A percentile compares a stretch with the other conserved stretches of the same genome.
These are phyloP conservation scores for Trametes punicea DNA, from an alignment of 768 basidiomycete genomes.

Conservation along the genomic window DNA sequence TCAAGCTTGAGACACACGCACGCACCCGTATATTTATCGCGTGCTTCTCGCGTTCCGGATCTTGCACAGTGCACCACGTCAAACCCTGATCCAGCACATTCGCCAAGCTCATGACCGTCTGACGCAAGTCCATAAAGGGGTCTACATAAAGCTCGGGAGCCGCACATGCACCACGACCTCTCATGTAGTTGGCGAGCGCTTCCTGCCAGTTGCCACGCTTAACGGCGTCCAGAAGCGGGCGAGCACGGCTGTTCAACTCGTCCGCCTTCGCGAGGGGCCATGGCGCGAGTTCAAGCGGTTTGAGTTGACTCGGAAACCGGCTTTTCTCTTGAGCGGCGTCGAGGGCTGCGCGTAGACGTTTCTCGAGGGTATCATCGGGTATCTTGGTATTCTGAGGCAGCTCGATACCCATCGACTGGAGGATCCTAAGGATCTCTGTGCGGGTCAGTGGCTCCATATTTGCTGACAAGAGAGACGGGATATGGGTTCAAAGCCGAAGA, in stretches of 20 bases:
- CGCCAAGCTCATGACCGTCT: conserved; percentile 18
- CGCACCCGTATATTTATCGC: conserved; percentile 20
- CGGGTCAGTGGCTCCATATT: conserved; percentile 3
- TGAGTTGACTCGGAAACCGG: neutral
- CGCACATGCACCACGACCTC: neutral
- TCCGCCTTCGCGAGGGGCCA: neutral
- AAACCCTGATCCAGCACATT: conserved; percentile 1
- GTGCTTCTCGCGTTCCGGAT: conserved; percentile 5
- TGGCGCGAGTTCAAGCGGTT: neutral
- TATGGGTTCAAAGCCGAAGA: too few species aligned
- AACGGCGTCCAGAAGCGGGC: conserved; percentile 3
- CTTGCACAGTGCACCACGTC: conserved; percentile 12
- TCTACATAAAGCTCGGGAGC: conserved; percentile 6
- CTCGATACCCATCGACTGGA: conserved; percentile 8
- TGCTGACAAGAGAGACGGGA: too few species aligned
- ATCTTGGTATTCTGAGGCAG: conserved; percentile 5
- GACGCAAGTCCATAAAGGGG: conserved; percentile 20
- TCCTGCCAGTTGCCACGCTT: neutral
- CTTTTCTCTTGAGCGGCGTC: conserved; percentile 8
- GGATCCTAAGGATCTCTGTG: neutral
- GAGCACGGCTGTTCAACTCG: neutral
- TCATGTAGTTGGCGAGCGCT: neutral
- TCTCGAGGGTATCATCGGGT: conserved; percentile 8
- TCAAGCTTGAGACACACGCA: neutral
- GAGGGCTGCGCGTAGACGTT: conserved; percentile 5